Base-by-base conservation (phyloP, 805 yeast species). In the Suhomyces faveliae region DNA sequence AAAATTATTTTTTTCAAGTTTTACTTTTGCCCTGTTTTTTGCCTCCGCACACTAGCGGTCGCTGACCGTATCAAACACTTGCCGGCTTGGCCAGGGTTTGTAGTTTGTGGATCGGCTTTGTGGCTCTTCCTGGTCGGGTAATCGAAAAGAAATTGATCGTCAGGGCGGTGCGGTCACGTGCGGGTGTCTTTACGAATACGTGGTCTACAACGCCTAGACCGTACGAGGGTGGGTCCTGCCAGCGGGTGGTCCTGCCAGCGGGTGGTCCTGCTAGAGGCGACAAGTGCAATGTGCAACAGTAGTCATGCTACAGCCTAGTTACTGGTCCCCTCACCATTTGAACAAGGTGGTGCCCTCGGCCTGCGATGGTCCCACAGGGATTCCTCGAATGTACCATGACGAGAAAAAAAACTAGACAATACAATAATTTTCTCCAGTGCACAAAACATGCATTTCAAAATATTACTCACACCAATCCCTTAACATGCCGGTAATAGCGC, bases 21-120 rank as follows among this genome's bases (percentile, higher is more conserved):
- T 33, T 33, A 33, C 21, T 15, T 30, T 30, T 30, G 12, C 19
- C 37, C 21, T 33, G 6, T 33, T 33, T 33, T 17, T 17, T 33
- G 8, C 21, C 37, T 33, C 21, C 37, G 15, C 19, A 17, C 20
- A 24, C 9, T 10, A 15, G 21, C 21, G 37, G 8, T 20, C 37
- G 37, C 37, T 19, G 37, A 17, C 37, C 13, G 37, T 5, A 33
- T 33, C 37, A 15, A 10, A 5, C 12, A 33, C 20, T 15, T 5
- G 37, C 37, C 37, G 37, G 37, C 37, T 33, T 15, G 37, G 37
- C 37, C 30, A 15, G 21, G 37, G 37, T 33, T 33, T 33, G 37
- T 17, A 17, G 10, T 15, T 15, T 33, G 27, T 24, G 6, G 27
- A 6, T 24, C n/a, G 15, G 30, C 30, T 33, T 33, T 33, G 37